Percentiles rank a stretch among this genome's conserved stretches.
These are phyloP conservation scores for Bolboschoenus planiculmis DNA, from an alignment of 176 grass and related monocot genomes.

Conservation along the genomic window DNA sequence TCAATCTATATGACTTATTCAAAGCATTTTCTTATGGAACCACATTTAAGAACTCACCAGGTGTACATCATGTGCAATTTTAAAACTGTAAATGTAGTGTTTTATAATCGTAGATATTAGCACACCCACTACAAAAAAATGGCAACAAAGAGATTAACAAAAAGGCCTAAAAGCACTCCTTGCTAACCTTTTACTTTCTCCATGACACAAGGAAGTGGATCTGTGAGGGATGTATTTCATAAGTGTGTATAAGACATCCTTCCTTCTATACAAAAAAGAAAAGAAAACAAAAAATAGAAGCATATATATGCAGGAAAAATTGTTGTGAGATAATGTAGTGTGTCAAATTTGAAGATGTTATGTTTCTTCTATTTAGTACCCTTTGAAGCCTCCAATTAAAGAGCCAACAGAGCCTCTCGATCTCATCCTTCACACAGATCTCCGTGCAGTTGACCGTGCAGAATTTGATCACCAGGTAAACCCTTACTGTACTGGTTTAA, in stretches of 20 bases:
- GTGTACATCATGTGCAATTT: neutral
- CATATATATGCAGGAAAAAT: neutral
- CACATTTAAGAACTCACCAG: neutral
- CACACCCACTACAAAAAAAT: neutral
- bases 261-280: neutral
- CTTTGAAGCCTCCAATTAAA: constrained; percentile 40
- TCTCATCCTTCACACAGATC: constrained; percentile 55
- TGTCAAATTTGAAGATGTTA: neutral
- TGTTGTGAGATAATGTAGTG: neutral
- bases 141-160: neutral
- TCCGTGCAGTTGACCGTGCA: constrained; percentile 43
- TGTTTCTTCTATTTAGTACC: constrained; percentile 20
- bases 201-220: neutral
- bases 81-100: neutral
- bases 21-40: neutral
- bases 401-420: constrained; percentile 59
- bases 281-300: neutral
- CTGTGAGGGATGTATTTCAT: neutral
- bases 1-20: neutral
- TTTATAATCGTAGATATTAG: neutral
- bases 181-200: neutral
- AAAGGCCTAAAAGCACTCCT: too few species aligned
- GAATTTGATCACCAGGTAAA: constrained; percentile 79
- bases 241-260: neutral
- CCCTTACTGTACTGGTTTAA: neutral